phyloP scores from a whole-genome alignment of 2,329 filamentous ascomycete species.

The Penicillium sp. region DNA sequence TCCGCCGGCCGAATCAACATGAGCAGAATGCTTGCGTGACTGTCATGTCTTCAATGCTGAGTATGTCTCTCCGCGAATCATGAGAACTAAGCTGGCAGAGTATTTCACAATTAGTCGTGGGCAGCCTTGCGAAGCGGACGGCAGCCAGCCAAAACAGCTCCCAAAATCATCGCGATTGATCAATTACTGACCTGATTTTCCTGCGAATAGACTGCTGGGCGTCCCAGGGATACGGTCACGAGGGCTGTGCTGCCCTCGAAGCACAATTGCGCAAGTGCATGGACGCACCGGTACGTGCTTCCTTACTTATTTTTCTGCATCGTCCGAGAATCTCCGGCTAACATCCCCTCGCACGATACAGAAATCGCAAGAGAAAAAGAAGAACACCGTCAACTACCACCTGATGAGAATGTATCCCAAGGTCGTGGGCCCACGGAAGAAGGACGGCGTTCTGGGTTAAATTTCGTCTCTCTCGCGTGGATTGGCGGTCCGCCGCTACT shows the following conservation, averaged over 20 bases:
- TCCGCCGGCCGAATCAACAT: constrained; percentile 64
- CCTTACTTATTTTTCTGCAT: neutral
- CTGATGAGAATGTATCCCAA: constrained; percentile 74
- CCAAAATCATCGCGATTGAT: neutral
- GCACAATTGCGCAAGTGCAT: constrained; percentile 68
- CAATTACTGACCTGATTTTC: constrained; percentile 14
- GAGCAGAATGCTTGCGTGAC: constrained; percentile 65
- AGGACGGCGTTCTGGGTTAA: constrained; percentile 50
- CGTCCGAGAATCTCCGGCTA: constrained; percentile 1
- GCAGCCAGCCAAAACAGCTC: neutral
- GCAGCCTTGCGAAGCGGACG: neutral
- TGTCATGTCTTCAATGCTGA: constrained; percentile 67
- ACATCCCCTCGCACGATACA: constrained; percentile 32
- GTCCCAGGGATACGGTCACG: constrained; percentile 49
- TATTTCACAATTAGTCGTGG: neutral
- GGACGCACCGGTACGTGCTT: constrained; percentile 69
- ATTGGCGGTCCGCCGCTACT: neutral
- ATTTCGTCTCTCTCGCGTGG: constrained; percentile 5
- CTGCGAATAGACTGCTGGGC: constrained; percentile 47
- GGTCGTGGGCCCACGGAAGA: constrained; percentile 71
- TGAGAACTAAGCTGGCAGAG: neutral
- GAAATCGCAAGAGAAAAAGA: constrained; percentile 60
- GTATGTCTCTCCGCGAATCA: constrained; percentile 46
- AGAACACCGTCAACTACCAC: constrained; percentile 90
- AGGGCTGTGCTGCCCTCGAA: constrained; percentile 62